Percentiles rank a stretch among this genome's conserved stretches.
phyloP scores from a whole-genome alignment of 2,329 filamentous ascomycete genomes.

The Podosphaera leucotricha region DNA sequence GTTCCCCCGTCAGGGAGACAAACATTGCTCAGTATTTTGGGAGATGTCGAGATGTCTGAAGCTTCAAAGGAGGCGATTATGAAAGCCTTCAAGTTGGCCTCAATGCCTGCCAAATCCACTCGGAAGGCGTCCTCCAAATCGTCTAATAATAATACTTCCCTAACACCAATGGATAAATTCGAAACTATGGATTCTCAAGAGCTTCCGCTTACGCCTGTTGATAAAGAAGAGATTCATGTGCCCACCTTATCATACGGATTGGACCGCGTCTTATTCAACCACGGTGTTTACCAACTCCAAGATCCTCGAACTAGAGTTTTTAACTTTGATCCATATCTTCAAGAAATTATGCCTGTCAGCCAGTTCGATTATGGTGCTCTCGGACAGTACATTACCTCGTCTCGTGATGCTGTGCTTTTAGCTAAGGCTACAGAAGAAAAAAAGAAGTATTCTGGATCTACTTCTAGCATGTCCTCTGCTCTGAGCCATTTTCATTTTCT shows the following conservation, averaged over 20 bases:
- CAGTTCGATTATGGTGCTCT: conserved; percentile 85
- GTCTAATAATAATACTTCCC: not conserved
- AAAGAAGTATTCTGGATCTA: conserved; percentile 80
- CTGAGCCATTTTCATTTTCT: conserved; percentile 84
- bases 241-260: conserved; percentile 15
- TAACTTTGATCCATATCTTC: conserved; percentile 92
- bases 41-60: not conserved
- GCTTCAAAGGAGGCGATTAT: not conserved
- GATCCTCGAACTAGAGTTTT: conserved; percentile 71
- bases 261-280: conserved; percentile 63
- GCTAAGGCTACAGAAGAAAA: conserved; percentile 37
- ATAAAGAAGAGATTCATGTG: conserved; percentile 11
- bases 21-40: not conserved
- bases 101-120: too few relatives aligned
- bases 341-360: conserved; percentile 73
- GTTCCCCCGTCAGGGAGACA: not conserved
- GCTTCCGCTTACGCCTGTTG: conserved; percentile 11
- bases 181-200: conserved; percentile 10
- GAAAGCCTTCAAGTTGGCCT: not conserved
- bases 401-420: conserved; percentile 52
- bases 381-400: conserved; percentile 76
- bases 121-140: not conserved
- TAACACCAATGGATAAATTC: conserved; percentile 5
- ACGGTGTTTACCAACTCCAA: conserved; percentile 75
- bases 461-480: conserved; percentile 81